Evolutionary conservation across 2,329 filamentous ascomycete species (phyloP).

Genomic region (Sporothrix mexicana): DNA sequence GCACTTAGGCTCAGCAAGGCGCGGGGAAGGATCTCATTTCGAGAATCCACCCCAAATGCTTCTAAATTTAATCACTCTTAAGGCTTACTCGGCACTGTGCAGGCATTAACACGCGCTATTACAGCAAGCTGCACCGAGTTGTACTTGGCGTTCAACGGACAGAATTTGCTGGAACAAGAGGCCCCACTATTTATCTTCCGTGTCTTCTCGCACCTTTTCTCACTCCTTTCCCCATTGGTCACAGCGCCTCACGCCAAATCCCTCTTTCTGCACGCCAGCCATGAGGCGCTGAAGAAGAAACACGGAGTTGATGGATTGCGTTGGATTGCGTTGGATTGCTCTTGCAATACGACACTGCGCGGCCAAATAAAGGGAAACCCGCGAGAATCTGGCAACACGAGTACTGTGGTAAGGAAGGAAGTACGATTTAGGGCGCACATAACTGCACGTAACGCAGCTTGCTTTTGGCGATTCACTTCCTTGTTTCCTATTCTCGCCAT

Average conservation of each 20-base stretch:
- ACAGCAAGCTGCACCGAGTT: neutral
- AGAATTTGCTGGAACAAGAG: neutral
- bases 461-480: neutral
- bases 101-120: neutral
- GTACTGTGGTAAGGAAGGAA: neutral
- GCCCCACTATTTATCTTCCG: constrained; percentile 7
- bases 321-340: constrained; percentile 11
- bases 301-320: constrained; percentile 13
- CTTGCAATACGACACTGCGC: constrained; percentile 26
- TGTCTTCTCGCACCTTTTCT: neutral
- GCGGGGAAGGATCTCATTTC: constrained; percentile 10
- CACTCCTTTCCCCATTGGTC: constrained; percentile 23
- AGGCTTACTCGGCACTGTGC: neutral
- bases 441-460: neutral
- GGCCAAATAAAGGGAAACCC: neutral
- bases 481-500: neutral
- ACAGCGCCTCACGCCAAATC: neutral
- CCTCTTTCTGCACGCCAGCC: neutral
- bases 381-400: constrained; percentile 15
- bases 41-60: neutral
- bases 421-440: neutral
- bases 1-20: neutral
- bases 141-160: neutral
- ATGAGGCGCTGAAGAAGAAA: constrained; percentile 26
- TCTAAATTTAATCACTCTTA: constrained; percentile 21